Evolutionary conservation across 768 basidiomycete species (phyloP).

Genomic region (Panaeolus cyanescens): DNA sequence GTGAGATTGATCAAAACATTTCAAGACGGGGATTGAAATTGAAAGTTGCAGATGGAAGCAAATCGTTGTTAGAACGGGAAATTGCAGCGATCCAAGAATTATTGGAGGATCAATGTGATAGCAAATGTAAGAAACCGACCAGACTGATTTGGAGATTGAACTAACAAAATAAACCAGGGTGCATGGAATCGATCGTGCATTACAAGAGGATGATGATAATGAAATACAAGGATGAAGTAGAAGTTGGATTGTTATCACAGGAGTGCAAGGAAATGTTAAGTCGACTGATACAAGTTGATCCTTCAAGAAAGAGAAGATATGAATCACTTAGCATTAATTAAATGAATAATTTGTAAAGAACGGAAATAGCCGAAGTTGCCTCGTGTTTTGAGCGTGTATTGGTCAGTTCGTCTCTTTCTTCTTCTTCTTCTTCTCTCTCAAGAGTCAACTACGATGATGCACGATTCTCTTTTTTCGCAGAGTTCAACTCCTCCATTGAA

Average conservation of each 20-base stretch:
- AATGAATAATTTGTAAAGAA: too few species aligned
- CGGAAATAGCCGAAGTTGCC: slow-evolving; percentile 39
- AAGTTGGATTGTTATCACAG: slow-evolving; percentile 34
- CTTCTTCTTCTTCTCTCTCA: slow-evolving; percentile 8
- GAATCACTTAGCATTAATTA: slow-evolving; percentile 64
- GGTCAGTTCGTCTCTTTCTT: slow-evolving; percentile 17
- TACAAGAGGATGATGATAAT: slow-evolving; percentile 75
- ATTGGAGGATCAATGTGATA: slow-evolving; percentile 86
- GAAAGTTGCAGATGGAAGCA: slow-evolving; percentile 52
- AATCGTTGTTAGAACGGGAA: slow-evolving; percentile 66
- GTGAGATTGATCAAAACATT: slow-evolving; percentile 38
- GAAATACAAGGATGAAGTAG: slow-evolving; percentile 37
- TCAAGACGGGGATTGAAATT: not conserved
- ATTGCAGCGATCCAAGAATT: slow-evolving; percentile 81
- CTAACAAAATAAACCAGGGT: slow-evolving; percentile 60
- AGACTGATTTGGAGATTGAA: not conserved
- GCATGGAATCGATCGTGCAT: slow-evolving; percentile 87
- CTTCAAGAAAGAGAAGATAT: slow-evolving; percentile 67
- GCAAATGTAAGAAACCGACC: slow-evolving; percentile 65
- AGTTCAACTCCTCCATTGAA: slow-evolving; percentile 50
- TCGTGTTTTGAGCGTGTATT: slow-evolving; percentile 47
- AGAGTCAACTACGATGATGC: slow-evolving; percentile 45
- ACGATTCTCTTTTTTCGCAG: slow-evolving; percentile 54
- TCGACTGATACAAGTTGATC: slow-evolving; percentile 67
- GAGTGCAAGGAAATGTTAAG: slow-evolving; percentile 54